Percentiles rank a stretch among this genome's conserved stretches.
Evolutionary conservation across 78 protist species (phyloP).

Genomic region (Mantamonas sphyraenae): DNA sequence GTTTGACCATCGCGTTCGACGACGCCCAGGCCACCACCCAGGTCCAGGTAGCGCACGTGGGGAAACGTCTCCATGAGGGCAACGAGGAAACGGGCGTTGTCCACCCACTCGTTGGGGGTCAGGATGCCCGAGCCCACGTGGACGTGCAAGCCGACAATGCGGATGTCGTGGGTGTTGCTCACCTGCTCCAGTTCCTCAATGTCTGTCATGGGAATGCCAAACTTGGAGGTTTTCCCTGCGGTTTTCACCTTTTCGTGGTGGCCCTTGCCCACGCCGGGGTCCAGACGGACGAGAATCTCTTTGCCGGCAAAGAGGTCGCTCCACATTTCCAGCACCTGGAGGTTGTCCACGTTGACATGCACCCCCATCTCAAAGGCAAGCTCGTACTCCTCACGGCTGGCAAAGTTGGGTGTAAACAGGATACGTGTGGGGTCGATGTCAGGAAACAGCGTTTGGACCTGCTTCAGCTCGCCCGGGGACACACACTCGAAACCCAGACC

Average conservation of each 20-base stretch:
- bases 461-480: not conserved
- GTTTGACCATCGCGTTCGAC: not conserved
- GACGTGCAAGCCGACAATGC: constrained; percentile 7
- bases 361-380: not conserved
- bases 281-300: not conserved
- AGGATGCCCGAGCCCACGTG: constrained; percentile 3
- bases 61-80: not conserved
- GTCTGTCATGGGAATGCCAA: not conserved
- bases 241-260: constrained; percentile 15
- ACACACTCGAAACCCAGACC: constrained; percentile 6
- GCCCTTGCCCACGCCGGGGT: constrained; percentile 1
- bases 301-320: not conserved
- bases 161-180: not conserved
- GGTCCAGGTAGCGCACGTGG: not conserved
- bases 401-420: constrained; percentile 16
- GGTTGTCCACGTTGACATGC: constrained; percentile 6
- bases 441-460: not conserved
- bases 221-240: constrained; percentile 1
- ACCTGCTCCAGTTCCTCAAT: not conserved
- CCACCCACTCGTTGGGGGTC: not conserved
- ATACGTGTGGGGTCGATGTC: not conserved
- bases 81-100: not conserved
- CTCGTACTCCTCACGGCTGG: not conserved
- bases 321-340: not conserved
- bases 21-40: constrained; percentile 15